phyloP scores from a whole-genome alignment of 2,329 filamentous ascomycete genomes.

The Cadophora luteo-olivacea region DNA sequence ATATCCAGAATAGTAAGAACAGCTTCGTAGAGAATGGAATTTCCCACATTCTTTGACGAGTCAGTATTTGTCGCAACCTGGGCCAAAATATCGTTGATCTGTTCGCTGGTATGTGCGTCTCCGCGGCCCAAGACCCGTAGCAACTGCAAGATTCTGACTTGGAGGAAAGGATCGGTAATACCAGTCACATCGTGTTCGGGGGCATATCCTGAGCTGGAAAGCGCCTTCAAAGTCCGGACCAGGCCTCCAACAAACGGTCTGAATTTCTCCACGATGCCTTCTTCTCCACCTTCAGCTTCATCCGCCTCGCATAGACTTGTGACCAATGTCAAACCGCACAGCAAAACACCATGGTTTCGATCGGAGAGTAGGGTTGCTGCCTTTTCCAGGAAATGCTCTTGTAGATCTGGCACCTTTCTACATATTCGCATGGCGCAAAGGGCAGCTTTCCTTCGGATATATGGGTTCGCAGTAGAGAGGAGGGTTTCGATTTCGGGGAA shows the following conservation, averaged over 20 bases:
- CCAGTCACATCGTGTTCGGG: conserved; percentile 98
- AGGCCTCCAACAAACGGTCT: conserved; percentile 82
- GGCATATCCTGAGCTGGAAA: conserved; percentile 94
- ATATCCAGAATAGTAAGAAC: conserved; percentile 98
- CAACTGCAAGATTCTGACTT: conserved; percentile 92
- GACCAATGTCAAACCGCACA: conserved; percentile 90
- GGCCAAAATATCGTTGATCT: conserved; percentile 98
- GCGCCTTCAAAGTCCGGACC: conserved; percentile 87
- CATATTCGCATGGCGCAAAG: conserved; percentile 99
- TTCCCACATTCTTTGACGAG: conserved; percentile 97
- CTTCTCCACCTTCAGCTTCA: conserved; percentile 88
- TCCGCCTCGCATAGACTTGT: conserved; percentile 94
- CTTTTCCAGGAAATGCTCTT: conserved; percentile 97
- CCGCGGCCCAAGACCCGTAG: conserved; percentile 86
- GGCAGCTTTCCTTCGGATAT: conserved; percentile 94
- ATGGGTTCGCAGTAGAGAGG: conserved; percentile 93
- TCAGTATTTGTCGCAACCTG: conserved; percentile 99
- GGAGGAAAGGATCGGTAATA: conserved; percentile 95
- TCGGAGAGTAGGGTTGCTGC: conserved; percentile 87
- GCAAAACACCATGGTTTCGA: conserved; percentile 91
- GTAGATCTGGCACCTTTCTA: conserved; percentile 94
- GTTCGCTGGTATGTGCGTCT: conserved; percentile 86
- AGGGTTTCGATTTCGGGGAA: conserved; percentile 96
- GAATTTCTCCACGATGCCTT: conserved; percentile 90
- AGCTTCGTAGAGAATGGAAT: conserved; percentile 96